These are phyloP conservation scores for Acer campestre DNA, from an alignment of 345 rosid genomes.

Conservation along the genomic window DNA sequence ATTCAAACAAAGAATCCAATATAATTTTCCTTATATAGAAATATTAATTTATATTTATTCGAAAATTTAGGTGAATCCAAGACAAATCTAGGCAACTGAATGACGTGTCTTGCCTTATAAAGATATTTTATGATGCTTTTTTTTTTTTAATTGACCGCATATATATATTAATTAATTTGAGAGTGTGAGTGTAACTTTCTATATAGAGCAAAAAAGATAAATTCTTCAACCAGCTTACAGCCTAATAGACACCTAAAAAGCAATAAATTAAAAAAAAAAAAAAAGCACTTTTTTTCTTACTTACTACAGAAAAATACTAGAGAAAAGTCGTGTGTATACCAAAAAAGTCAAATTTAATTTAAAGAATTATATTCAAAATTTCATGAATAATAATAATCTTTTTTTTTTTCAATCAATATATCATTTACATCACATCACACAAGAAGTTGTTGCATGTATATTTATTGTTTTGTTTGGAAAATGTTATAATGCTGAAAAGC, in stretches of 20 bases:
- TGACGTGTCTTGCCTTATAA: background rate
- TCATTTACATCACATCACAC: background rate
- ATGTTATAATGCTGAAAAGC: too few species aligned
- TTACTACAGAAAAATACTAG: background rate
- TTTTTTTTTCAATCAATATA: background rate
- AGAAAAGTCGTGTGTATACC: background rate
- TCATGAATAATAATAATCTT: background rate
- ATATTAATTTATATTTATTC: too few species aligned
- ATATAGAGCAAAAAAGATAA: too few species aligned
- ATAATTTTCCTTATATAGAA: background rate
- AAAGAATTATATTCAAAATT: background rate
- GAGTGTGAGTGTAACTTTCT: background rate
- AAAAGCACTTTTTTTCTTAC: slow-evolving; percentile 1
- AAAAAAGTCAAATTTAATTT: background rate
- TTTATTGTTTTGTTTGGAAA: too few species aligned
- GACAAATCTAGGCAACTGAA: too few species aligned
- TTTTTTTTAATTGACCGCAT: too few species aligned
- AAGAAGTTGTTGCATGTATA: background rate
- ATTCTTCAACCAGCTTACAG: background rate
- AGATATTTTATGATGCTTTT: background rate
- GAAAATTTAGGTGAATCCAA: background rate
- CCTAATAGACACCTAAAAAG: background rate
- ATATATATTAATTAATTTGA: background rate
- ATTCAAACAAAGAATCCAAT: background rate
- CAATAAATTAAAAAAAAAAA: background rate